Percentiles rank a stretch among this genome's conserved stretches.
phyloP scores from a whole-genome alignment of 306 rosid species.

The Calophaca sinica region DNA sequence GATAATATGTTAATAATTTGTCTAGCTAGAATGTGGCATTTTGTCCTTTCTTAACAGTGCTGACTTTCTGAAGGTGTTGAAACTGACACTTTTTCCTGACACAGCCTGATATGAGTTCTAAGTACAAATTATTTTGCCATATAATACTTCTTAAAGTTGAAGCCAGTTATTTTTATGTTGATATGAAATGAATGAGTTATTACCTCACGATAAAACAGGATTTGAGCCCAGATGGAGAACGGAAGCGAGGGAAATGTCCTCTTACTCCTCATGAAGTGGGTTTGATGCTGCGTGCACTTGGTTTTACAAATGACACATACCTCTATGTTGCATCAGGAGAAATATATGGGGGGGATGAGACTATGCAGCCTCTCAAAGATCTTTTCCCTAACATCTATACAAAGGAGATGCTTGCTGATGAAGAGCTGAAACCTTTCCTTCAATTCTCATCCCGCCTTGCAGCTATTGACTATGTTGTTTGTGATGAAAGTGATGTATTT shows the following conservation, averaged over 20 bases:
- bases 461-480: slow-evolving; percentile 94
- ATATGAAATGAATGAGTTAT: slow-evolving; percentile 33
- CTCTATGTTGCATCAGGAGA: slow-evolving; percentile 98
- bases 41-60: slow-evolving; percentile 15
- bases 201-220: slow-evolving; percentile 60
- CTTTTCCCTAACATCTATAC: slow-evolving; percentile 95
- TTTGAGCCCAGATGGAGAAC: slow-evolving; percentile 82
- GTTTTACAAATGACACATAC: slow-evolving; percentile 85
- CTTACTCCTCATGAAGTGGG: slow-evolving; percentile 97
- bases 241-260: slow-evolving; percentile 97
- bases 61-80: slow-evolving; percentile 39
- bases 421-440: slow-evolving; percentile 87
- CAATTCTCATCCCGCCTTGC: slow-evolving; percentile 96
- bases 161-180: slow-evolving; percentile 11
- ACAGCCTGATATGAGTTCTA: slow-evolving; percentile 31
- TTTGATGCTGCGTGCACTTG: slow-evolving; percentile 90
- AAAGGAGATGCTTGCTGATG: slow-evolving; percentile 87
- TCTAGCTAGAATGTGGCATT: slow-evolving; percentile 24
- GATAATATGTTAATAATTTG: slow-evolving; percentile 20
- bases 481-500: slow-evolving; percentile 94
- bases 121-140: slow-evolving; percentile 11
- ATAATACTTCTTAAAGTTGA: slow-evolving; percentile 23
- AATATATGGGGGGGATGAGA: slow-evolving; percentile 96
- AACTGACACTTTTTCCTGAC: slow-evolving; percentile 19
- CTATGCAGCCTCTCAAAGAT: slow-evolving; percentile 85